Base-by-base conservation (phyloP, 371 early-diverging fungal genomes). In the Apophysomyces sp. region DNA sequence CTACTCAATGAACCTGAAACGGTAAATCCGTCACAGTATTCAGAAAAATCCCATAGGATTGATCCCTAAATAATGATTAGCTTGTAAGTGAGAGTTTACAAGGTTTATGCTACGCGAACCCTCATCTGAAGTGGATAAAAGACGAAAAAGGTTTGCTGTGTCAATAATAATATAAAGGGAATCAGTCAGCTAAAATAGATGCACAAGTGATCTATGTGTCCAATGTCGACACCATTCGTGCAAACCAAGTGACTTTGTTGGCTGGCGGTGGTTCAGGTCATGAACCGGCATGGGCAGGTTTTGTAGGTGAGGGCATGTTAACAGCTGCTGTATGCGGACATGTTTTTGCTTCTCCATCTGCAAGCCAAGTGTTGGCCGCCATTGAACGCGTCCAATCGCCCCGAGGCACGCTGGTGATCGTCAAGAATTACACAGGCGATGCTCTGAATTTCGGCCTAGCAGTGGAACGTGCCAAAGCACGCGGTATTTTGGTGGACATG, bases 391-490 rank as follows among this genome's bases (percentile, higher is more conserved):
- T 84, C 1, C 80, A 85, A 52, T 84, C 87, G 0, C 79, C 81
- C 24, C 82, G 86, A 51, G 92, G 92, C 21, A 85, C 90, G 2
- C 63, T 93, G 37, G 84, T 92, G 4, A 82, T 93, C 18, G 86
- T 93, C 69, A 92, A 90, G 80, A 93, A 93, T 69, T 94, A 94
- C 63, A 94, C 94, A 0, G 94, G 94, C 41, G 90, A 91, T 62
- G 80, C 88, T 37, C 72, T 94, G 9, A 85, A 91, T 66, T 94
- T 94, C 78, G 93, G 91, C 21, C 71, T 87, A 9, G 94, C 94
- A 8, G 86, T 89, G 4, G 94, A 94, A 69, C 78, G 89, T 13
- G 86, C 89, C 67, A 90, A 88, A 61, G 85, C 91, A 4, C 79
- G 82, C 58, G 80, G 87, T 21, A 85, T 86, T 24, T 82, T 86